These are phyloP conservation scores for Karstenula rhodostoma DNA, from an alignment of 2,329 filamentous ascomycete species.

Conservation along the genomic window DNA sequence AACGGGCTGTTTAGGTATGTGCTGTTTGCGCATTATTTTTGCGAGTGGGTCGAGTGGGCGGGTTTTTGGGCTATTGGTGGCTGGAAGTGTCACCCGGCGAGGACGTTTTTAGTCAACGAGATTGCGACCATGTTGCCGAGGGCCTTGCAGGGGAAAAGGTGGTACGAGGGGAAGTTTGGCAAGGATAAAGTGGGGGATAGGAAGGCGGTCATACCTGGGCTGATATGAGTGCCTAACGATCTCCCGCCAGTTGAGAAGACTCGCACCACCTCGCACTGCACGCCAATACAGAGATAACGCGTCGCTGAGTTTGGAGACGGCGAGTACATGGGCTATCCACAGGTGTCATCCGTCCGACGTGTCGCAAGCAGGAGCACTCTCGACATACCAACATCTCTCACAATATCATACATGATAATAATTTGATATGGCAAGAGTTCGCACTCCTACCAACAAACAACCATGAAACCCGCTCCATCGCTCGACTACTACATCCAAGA, in stretches of 20 bases:
- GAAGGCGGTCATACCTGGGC: slow-evolving; percentile 75
- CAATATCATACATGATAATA: not conserved
- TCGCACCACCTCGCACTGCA: too few relatives aligned
- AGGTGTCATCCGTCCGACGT: not conserved
- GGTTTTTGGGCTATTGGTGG: slow-evolving; percentile 83
- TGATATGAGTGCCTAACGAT: slow-evolving; percentile 45
- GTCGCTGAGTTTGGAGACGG: too few relatives aligned
- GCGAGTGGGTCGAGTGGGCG: slow-evolving; percentile 95
- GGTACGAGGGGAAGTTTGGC: slow-evolving; percentile 91
- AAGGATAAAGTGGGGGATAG: slow-evolving; percentile 77
- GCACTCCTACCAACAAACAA: too few relatives aligned
- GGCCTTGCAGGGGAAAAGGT: slow-evolving; percentile 79
- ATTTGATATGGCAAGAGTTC: too few relatives aligned
- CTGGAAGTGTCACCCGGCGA: slow-evolving; percentile 73
- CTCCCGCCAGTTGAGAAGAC: too few relatives aligned
- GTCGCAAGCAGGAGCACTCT: not conserved
- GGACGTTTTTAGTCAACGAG: slow-evolving; percentile 86
- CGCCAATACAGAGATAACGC: too few relatives aligned
- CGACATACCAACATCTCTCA: not conserved
- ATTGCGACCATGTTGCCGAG: slow-evolving; percentile 88
- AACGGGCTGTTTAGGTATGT: slow-evolving; percentile 83
- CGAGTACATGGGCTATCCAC: not conserved
- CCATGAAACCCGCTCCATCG: too few relatives aligned
- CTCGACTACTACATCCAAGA: too few relatives aligned
- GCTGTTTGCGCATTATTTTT: slow-evolving; percentile 92